Evolutionary conservation across 495 filamentous ascomycete species (phyloP).

Genomic region (Articulospora tetracladia): DNA sequence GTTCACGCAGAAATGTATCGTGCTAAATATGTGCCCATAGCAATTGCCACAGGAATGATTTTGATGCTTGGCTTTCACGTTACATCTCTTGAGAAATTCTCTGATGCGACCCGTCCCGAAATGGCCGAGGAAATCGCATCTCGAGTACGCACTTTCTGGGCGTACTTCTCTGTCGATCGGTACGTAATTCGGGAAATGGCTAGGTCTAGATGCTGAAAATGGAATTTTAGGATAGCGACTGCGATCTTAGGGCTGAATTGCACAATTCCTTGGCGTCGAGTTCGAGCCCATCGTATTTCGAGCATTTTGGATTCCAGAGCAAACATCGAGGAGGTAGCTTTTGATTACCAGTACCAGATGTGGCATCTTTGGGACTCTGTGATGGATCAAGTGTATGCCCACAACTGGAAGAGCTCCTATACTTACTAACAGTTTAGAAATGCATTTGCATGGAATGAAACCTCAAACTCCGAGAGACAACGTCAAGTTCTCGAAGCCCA

Average conservation of each 20-base stretch:
- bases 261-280: constrained; percentile 3
- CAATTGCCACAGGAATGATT: constrained; percentile 8
- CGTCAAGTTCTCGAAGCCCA: not conserved
- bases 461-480: not conserved
- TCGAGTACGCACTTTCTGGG: constrained; percentile 10
- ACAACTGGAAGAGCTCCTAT: not conserved
- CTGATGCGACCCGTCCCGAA: not conserved
- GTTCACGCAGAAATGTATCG: not conserved
- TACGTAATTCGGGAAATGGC: not conserved
- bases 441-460: constrained; percentile 1
- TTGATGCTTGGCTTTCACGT: not conserved
- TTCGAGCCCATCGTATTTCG: not conserved
- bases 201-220: not conserved
- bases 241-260: constrained; percentile 2
- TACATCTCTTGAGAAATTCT: not conserved
- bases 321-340: not conserved
- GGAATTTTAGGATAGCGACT: not conserved
- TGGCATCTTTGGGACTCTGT: constrained; percentile 1
- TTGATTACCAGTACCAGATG: not conserved
- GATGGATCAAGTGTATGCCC: constrained; percentile 4
- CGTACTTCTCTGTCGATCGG: constrained; percentile 9
- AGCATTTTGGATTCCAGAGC: not conserved
- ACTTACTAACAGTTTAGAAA: not conserved
- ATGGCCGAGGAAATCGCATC: not conserved
- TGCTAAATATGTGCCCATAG: not conserved